These are phyloP conservation scores for Herpetomonas tarakana DNA, from an alignment of 208 protist genomes.

Conservation along the genomic window DNA sequence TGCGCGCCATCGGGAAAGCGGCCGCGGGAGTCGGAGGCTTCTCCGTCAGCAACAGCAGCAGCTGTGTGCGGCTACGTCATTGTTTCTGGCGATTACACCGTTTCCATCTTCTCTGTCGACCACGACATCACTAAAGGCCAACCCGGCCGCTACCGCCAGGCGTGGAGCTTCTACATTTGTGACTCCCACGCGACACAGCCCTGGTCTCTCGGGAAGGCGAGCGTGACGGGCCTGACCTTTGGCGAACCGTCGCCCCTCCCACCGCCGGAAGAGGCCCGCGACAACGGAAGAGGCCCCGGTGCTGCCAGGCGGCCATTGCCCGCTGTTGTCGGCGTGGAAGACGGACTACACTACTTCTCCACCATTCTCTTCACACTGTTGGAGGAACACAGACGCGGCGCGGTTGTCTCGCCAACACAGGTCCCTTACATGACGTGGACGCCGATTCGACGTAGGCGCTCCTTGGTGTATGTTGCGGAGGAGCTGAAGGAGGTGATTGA, in stretches of 20 bases:
- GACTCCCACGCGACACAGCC: slow-evolving; percentile 88
- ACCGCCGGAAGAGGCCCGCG: not conserved
- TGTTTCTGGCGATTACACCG: slow-evolving; percentile 86
- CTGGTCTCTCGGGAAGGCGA: slow-evolving; percentile 78
- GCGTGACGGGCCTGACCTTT: slow-evolving; percentile 61
- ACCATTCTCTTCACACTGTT: slow-evolving; percentile 78
- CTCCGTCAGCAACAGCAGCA: slow-evolving; percentile 9
- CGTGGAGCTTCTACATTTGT: slow-evolving; percentile 82
- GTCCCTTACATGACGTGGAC: slow-evolving; percentile 91
- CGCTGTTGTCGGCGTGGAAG: slow-evolving; percentile 28
- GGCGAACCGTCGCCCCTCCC: not conserved
- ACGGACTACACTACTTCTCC: slow-evolving; percentile 79
- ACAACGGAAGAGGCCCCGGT: not conserved
- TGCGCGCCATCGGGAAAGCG: slow-evolving; percentile 25
- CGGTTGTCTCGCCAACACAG: slow-evolving; percentile 12
- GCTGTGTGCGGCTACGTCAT: slow-evolving; percentile 84
- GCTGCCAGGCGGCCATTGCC: not conserved
- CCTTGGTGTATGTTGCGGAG: slow-evolving; percentile 43
- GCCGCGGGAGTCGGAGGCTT: slow-evolving; percentile 4
- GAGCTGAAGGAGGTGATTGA: slow-evolving; percentile 75
- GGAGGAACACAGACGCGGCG: slow-evolving; percentile 62
- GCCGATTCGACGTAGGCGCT: slow-evolving; percentile 47
- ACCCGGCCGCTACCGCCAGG: slow-evolving; percentile 36
- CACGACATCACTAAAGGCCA: slow-evolving; percentile 35
- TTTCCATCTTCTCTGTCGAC: slow-evolving; percentile 73